A percentile compares a stretch with the other conserved stretches of the same genome.
phyloP scores from a whole-genome alignment of 306 rosid genomes.

The Sicyos baderoa region DNA sequence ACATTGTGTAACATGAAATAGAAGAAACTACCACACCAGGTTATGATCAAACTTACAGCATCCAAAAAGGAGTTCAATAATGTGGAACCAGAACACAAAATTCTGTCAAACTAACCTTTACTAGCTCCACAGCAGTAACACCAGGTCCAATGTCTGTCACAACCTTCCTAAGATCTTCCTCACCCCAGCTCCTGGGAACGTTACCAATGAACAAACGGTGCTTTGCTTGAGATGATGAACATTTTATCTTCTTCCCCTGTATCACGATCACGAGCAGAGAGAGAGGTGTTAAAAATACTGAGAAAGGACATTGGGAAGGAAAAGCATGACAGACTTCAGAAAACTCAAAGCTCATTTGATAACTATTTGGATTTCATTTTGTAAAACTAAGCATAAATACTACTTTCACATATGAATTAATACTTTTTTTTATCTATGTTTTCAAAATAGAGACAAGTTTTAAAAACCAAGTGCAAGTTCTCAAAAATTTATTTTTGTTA shows the following conservation, averaged over 20 bases:
- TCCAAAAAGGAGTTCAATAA: not conserved
- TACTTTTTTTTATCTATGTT: too few species aligned
- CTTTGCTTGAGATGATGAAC: constrained; percentile 90
- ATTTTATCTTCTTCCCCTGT: constrained; percentile 75
- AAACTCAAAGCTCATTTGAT: too few species aligned
- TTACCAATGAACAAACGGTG: constrained; percentile 93
- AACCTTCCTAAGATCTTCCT: constrained; percentile 69
- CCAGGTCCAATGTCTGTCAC: constrained; percentile 80
- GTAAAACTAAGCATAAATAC: too few species aligned
- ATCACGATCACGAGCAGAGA: constrained; percentile 22
- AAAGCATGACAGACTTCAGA: not conserved
- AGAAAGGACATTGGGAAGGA: constrained; percentile 14
- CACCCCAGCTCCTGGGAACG: constrained; percentile 89
- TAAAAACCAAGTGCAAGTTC: too few species aligned
- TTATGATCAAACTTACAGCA: not conserved
- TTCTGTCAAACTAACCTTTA: constrained; percentile 50
- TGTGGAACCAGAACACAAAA: not conserved
- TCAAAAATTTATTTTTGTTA: too few species aligned
- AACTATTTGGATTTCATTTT: too few species aligned
- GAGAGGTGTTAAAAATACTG: constrained; percentile 17
- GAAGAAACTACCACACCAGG: not conserved
- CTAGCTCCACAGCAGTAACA: constrained; percentile 70
- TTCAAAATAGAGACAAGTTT: too few species aligned
- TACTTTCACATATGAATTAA: too few species aligned
- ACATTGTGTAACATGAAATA: constrained; percentile 21